Percentiles rank a stretch among this genome's conserved stretches.
Conservation (phyloP, 345 rosid species). For the rapeseed (Brassica napus) region DNA sequence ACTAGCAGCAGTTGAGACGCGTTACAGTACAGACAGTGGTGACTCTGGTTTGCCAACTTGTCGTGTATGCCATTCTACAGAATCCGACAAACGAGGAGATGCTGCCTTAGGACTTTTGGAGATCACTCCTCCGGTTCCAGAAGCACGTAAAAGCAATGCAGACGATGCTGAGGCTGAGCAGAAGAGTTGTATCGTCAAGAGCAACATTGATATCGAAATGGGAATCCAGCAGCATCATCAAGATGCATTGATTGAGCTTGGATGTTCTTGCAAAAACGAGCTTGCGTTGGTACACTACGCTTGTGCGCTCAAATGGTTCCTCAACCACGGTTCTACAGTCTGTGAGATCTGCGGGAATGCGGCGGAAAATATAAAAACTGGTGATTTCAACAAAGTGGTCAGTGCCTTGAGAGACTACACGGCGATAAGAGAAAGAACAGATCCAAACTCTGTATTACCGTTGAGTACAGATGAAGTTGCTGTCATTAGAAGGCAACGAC, state of each 20-base stretch:
- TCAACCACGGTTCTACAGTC: conserved; percentile 86
- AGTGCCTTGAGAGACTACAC: conserved; percentile 73
- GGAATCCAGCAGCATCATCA: conserved; percentile 50
- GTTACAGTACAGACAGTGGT: conserved; percentile 65
- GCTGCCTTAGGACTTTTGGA: conserved; percentile 70
- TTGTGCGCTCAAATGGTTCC: conserved; percentile 95
- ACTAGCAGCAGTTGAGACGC: conserved; percentile 40
- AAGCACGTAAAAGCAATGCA: conserved; percentile 46
- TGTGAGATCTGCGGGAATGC: conserved; percentile 86
- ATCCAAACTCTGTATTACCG: conserved; percentile 48
- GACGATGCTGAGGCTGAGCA: conserved; percentile 39
- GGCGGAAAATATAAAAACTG: conserved; percentile 58
- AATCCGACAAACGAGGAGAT: conserved; percentile 88
- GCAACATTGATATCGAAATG: conserved; percentile 60
- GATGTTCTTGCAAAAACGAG: conserved; percentile 90
- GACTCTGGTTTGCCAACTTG: conserved; percentile 69
- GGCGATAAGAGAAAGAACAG: conserved; percentile 54
- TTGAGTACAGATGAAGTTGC: conserved; percentile 67
- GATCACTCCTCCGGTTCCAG: conserved; percentile 57
- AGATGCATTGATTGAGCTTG: conserved; percentile 71
- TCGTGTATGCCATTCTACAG: conserved; percentile 94
- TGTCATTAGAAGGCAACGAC: conserved; percentile 75
- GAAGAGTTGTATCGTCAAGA: conserved; percentile 36
- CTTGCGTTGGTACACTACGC: conserved; percentile 90
- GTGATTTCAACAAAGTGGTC: conserved; percentile 66